Conservation (phyloP, 1,139 yeast genomes). For the Groenewaldozyma auringiensis region DNA sequence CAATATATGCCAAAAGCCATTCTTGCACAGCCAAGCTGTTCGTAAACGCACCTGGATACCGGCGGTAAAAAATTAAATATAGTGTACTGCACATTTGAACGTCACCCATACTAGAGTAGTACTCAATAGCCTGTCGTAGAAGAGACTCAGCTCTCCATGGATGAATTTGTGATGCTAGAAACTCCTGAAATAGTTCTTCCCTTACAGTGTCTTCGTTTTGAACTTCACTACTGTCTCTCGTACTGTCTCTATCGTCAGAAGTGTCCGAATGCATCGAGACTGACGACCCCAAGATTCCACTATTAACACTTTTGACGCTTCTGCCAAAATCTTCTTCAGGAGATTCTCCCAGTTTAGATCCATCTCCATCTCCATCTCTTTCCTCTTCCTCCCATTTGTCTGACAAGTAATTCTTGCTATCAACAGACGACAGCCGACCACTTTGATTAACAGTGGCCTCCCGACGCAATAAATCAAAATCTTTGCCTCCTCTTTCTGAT, state of each 20-base stretch:
- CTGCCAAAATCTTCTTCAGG: neutral
- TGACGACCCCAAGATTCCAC: neutral
- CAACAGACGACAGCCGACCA: neutral
- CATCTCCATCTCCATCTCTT: no score
- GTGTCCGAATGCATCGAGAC: neutral
- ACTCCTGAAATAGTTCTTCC: slow-evolving; percentile 15
- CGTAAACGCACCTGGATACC: slow-evolving; percentile 29
- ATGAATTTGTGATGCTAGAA: slow-evolving; percentile 31
- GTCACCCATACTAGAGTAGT: slow-evolving; percentile 58
- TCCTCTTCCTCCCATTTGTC: neutral
- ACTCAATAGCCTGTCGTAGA: slow-evolving; percentile 43
- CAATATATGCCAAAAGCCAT: slow-evolving; percentile 53
- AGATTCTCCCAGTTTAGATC: neutral
- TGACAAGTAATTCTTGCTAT: neutral
- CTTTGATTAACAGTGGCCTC: neutral
- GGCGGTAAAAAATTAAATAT: slow-evolving; percentile 47
- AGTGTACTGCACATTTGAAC: slow-evolving; percentile 54
- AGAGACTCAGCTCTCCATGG: slow-evolving; percentile 44
- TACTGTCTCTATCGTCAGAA: neutral
- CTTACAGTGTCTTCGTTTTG: neutral
- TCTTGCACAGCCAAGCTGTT: slow-evolving; percentile 17
- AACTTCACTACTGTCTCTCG: neutral
- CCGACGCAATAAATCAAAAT: neutral
- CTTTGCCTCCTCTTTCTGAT: neutral
- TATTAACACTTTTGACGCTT: neutral